Conservation (phyloP, 2,329 filamentous ascomycete species). For the Pseudomassariella vexata region DNA sequence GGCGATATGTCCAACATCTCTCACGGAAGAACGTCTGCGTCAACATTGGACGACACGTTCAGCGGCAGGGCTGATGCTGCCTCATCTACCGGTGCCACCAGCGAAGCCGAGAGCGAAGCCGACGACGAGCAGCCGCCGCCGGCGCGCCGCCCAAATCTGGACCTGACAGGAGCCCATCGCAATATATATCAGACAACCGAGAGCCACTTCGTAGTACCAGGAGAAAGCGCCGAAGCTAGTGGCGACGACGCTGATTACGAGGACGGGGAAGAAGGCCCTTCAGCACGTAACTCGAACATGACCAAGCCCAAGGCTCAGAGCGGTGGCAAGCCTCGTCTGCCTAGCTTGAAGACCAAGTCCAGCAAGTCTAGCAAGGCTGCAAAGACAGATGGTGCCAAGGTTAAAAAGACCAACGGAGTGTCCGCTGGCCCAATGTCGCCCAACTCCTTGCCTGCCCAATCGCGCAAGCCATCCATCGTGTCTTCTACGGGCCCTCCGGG, state of each 20-base stretch:
- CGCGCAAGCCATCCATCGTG: conserved; percentile 69
- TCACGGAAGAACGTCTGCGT: conserved; percentile 86
- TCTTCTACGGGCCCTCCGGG: conserved; percentile 45
- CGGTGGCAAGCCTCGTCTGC: conserved; percentile 24
- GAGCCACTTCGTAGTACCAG: conserved; percentile 43
- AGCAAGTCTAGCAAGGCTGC: conserved; percentile 30
- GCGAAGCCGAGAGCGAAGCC: conserved; percentile 66
- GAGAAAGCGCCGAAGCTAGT: conserved; percentile 38
- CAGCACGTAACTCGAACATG: conserved; percentile 34
- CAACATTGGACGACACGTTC: conserved; percentile 87
- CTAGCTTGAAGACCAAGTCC: conserved; percentile 33
- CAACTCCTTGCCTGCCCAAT: conserved; percentile 58
- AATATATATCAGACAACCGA: conserved; percentile 47
- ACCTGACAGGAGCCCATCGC: conserved; percentile 33
- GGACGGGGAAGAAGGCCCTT: conserved; percentile 32
- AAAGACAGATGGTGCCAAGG: conserved; percentile 39
- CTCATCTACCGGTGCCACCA: conserved; percentile 80
- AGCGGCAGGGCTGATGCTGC: conserved; percentile 82
- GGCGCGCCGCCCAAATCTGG: conserved; percentile 54
- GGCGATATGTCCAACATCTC: conserved; percentile 92
- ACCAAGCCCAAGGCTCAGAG: conserved; percentile 35
- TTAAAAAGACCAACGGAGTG: conserved; percentile 42
- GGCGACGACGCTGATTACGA: conserved; percentile 54
- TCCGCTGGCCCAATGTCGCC: conserved; percentile 50
- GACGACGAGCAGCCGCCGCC: conserved; percentile 56